These are phyloP conservation scores for Castanopsis chinensis DNA, from an alignment of 306 rosid species.

Conservation along the genomic window DNA sequence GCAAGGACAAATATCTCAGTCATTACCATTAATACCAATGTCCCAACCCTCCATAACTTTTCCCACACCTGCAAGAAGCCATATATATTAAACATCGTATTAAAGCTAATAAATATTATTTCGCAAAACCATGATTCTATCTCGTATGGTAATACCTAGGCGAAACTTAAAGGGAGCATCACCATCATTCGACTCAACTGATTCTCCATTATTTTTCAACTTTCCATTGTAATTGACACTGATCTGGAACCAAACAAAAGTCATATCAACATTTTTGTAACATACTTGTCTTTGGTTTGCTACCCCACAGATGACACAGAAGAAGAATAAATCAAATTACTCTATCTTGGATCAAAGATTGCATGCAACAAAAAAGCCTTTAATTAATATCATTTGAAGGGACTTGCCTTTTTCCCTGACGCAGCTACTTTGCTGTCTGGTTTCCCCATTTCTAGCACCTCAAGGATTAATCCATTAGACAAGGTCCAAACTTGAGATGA, in stretches of 20 bases:
- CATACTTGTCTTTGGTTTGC: neutral
- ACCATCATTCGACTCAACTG: slow-evolving; percentile 48
- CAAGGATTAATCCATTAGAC: slow-evolving; percentile 53
- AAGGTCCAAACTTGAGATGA: slow-evolving; percentile 48
- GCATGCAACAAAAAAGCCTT: neutral
- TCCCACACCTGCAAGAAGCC: slow-evolving; percentile 58
- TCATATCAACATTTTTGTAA: neutral
- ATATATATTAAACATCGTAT: slow-evolving; percentile 13
- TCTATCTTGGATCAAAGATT: neutral
- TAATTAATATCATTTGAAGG: neutral
- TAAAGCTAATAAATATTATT: neutral
- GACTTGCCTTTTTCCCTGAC: slow-evolving; percentile 61
- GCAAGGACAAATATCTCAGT: neutral
- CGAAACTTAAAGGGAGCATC: slow-evolving; percentile 68
- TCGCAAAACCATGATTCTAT: slow-evolving; percentile 2
- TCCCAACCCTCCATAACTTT: slow-evolving; percentile 70
- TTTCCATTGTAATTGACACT: slow-evolving; percentile 59
- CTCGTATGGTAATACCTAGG: slow-evolving; percentile 50
- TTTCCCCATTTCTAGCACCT: slow-evolving; percentile 61
- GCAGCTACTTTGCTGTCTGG: slow-evolving; percentile 64
- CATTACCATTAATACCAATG: slow-evolving; percentile 76
- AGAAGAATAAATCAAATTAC: neutral
- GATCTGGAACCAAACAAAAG: slow-evolving; percentile 54
- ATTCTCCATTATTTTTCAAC: slow-evolving; percentile 57
- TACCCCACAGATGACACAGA: neutral